These are phyloP conservation scores for Aureobasidium sp. DNA, from an alignment of 2,329 filamentous ascomycete genomes.

Conservation along the genomic window DNA sequence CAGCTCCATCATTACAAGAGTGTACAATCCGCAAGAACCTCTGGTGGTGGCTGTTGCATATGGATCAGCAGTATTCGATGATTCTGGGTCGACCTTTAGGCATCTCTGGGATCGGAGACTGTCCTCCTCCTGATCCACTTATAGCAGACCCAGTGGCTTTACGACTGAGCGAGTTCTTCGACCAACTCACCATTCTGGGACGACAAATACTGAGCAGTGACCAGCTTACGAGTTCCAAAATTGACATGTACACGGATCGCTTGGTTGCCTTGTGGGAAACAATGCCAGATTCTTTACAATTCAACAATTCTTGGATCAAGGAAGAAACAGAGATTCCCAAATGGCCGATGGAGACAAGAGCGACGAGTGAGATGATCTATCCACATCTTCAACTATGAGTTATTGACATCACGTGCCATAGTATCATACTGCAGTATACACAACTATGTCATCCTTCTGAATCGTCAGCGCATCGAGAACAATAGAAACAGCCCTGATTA, in stretches of 20 bases:
- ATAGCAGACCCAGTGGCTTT: slow-evolving; percentile 49
- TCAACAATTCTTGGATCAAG: slow-evolving; percentile 50
- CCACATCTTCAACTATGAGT: neutral
- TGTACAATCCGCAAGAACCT: slow-evolving; percentile 47
- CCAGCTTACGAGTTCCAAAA: slow-evolving; percentile 45
- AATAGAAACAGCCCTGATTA: slow-evolving; percentile 7
- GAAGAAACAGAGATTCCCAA: slow-evolving; percentile 44
- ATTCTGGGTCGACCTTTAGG: slow-evolving; percentile 54
- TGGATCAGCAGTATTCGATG: slow-evolving; percentile 58
- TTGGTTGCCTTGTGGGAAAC: slow-evolving; percentile 49
- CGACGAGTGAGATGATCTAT: slow-evolving; percentile 42
- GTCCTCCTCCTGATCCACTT: slow-evolving; percentile 49
- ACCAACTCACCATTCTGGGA: slow-evolving; percentile 54
- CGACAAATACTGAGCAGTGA: slow-evolving; percentile 52
- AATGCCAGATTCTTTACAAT: slow-evolving; percentile 52
- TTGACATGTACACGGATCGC: slow-evolving; percentile 53
- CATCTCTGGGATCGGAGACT: slow-evolving; percentile 56
- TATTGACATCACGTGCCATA: slow-evolving; percentile 23
- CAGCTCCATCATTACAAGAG: slow-evolving; percentile 45
- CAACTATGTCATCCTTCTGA: slow-evolving; percentile 54
- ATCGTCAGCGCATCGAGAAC: slow-evolving; percentile 48
- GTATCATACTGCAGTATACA: slow-evolving; percentile 54
- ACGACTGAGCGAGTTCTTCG: slow-evolving; percentile 50
- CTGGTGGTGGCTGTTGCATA: slow-evolving; percentile 61
- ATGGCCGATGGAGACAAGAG: slow-evolving; percentile 53